These are phyloP conservation scores for Penicillium steckii DNA, from an alignment of 495 filamentous ascomycete species.

Conservation along the genomic window DNA sequence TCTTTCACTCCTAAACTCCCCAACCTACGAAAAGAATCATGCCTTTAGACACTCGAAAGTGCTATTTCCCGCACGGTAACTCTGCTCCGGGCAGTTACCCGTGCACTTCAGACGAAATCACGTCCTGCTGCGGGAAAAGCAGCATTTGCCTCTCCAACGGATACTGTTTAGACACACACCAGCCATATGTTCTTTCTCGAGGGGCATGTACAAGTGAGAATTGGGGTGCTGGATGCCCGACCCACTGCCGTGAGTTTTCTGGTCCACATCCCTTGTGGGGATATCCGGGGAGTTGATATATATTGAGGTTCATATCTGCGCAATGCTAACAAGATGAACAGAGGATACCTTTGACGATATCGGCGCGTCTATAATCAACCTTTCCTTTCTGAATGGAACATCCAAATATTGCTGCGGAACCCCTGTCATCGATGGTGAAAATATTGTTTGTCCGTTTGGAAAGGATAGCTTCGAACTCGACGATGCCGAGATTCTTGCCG, in stretches of 20 bases:
- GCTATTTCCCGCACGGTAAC: slow-evolving; percentile 17
- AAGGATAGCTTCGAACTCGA: slow-evolving; percentile 19
- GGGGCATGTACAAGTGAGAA: slow-evolving; percentile 14
- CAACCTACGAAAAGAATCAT: background rate
- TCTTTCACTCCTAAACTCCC: background rate
- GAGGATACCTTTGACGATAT: background rate
- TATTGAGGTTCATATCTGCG: background rate
- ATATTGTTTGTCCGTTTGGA: slow-evolving; percentile 19
- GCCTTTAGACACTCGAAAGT: slow-evolving; percentile 10
- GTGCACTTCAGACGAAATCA: slow-evolving; percentile 14
- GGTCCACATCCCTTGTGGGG: background rate
- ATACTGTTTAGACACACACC: slow-evolving; percentile 15
- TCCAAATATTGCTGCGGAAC: slow-evolving; percentile 34
- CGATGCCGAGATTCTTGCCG: slow-evolving; percentile 14
- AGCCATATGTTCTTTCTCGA: slow-evolving; percentile 16
- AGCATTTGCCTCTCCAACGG: slow-evolving; percentile 19
- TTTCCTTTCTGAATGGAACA: slow-evolving; percentile 11
- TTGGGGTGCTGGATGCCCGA: slow-evolving; percentile 18
- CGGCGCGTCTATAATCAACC: slow-evolving; percentile 29
- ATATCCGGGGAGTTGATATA: background rate
- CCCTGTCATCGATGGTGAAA: slow-evolving; percentile 9
- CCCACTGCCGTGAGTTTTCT: slow-evolving; percentile 13
- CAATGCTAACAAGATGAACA: background rate
- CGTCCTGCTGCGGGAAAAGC: slow-evolving; percentile 10
- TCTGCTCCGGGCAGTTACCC: slow-evolving; percentile 2